Evolutionary conservation across 78 protist genomes (phyloP).

Genomic region (Cyanophora paradoxa): DNA sequence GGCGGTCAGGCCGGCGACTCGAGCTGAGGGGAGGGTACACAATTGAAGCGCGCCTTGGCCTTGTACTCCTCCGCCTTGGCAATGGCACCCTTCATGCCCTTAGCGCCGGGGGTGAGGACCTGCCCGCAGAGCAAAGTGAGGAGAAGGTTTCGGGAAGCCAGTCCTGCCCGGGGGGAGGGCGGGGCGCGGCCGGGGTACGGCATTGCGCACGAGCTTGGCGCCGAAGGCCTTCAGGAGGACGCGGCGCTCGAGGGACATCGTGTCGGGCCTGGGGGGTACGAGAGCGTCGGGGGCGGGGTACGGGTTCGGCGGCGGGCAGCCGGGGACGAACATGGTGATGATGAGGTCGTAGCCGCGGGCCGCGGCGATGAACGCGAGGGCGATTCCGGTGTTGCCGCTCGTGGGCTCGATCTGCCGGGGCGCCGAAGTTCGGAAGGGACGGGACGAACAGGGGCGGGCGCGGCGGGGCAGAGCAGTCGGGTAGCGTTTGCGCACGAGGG

Average conservation of each 20-base stretch:
- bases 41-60: too few species aligned
- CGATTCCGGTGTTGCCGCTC: slow-evolving; percentile 94
- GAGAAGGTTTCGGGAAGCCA: background rate
- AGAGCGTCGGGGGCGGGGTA: too few species aligned
- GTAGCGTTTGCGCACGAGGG: too few species aligned
- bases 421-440: too few species aligned
- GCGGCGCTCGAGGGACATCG: slow-evolving; percentile 65
- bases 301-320: too few species aligned
- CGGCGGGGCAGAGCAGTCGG: too few species aligned
- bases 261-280: too few species aligned
- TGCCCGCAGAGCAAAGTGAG: too few species aligned
- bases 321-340: slow-evolving; percentile 77
- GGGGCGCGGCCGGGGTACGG: slow-evolving; percentile 17
- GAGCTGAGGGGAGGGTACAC: too few species aligned
- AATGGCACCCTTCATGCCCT: slow-evolving; percentile 42
- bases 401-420: too few species aligned
- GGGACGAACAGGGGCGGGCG: too few species aligned
- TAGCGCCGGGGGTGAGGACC: slow-evolving; percentile 11
- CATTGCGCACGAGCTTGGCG: slow-evolving; percentile 84
- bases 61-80: slow-evolving; percentile 23
- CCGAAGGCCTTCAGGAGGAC: slow-evolving; percentile 67
- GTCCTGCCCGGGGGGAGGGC: background rate
- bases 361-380: slow-evolving; percentile 89
- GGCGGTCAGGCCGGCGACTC: too few species aligned
- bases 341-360: slow-evolving; percentile 85